Evolutionary conservation across 352 stramenopile genomes (phyloP).

Genomic region (Thalassiosira mediterranea): DNA sequence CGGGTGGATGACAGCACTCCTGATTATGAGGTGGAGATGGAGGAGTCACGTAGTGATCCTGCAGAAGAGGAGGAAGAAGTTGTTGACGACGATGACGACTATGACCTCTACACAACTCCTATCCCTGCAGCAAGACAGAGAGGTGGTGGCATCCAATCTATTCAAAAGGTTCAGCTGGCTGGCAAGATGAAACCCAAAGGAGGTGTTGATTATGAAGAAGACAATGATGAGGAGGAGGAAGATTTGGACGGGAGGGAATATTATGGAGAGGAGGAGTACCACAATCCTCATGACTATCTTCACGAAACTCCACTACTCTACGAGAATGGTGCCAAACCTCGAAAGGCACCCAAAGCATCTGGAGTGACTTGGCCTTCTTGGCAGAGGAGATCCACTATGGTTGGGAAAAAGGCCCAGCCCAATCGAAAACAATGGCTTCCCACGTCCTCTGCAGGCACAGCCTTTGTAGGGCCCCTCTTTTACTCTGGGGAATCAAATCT

Average conservation of each 20-base stretch:
- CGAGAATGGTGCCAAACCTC: slow-evolving; percentile 2
- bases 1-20: neutral
- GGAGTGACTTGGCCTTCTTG: neutral
- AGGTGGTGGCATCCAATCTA: slow-evolving; percentile 1
- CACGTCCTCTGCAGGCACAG: slow-evolving; percentile 8
- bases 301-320: slow-evolving; percentile 16
- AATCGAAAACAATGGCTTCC: slow-evolving; percentile 6
- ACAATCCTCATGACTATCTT: slow-evolving; percentile 13
- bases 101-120: slow-evolving; percentile 29
- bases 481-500: slow-evolving; percentile 8
- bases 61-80: slow-evolving; percentile 10
- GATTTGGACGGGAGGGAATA: neutral
- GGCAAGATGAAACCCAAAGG: slow-evolving; percentile 1
- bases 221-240: slow-evolving; percentile 1
- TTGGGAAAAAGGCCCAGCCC: slow-evolving; percentile 8
- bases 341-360: slow-evolving; percentile 29
- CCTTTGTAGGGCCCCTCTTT: slow-evolving; percentile 13
- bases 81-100: slow-evolving; percentile 20
- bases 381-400: slow-evolving; percentile 10
- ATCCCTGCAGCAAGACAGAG: slow-evolving; percentile 9
- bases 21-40: neutral
- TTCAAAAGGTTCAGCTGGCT: slow-evolving; percentile 16
- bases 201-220: neutral
- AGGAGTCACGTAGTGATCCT: neutral
- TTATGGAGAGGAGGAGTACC: slow-evolving; percentile 12